phyloP scores from a whole-genome alignment of 768 basidiomycete genomes.

The Serpula lacrymans region DNA sequence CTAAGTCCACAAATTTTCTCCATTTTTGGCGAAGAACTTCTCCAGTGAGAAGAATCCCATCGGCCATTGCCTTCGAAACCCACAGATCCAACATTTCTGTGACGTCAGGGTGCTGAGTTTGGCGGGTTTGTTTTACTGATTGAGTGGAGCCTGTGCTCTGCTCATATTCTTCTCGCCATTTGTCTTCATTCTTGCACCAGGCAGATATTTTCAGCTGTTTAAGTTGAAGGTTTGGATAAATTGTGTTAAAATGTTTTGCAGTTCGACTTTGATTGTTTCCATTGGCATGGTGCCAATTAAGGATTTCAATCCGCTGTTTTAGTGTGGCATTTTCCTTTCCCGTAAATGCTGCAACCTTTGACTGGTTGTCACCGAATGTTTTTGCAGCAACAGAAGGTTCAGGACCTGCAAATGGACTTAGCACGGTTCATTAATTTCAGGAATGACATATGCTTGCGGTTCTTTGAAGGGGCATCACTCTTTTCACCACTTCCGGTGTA shows the following conservation, averaged over 20 bases:
- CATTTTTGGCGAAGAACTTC: conserved; percentile 34
- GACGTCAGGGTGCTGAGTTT: conserved; percentile 32
- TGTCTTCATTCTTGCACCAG: conserved; percentile 31
- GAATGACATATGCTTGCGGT: conserved; percentile 1
- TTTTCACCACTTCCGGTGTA: neutral
- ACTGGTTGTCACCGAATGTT: no score
- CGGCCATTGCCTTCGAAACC: conserved; percentile 27
- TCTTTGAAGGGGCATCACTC: neutral
- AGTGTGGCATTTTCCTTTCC: conserved; percentile 27
- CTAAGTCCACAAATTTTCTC: conserved; percentile 29
- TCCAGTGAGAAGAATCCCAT: no score
- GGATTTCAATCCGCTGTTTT: conserved; percentile 31
- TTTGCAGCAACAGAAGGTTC: no score
- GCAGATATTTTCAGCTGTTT: conserved; percentile 30
- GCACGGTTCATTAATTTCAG: no score
- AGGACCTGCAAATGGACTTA: conserved; percentile 3
- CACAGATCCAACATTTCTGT: conserved; percentile 34
- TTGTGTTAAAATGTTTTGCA: conserved; percentile 24
- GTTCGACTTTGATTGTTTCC: conserved; percentile 29
- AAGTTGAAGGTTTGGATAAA: conserved; percentile 31
- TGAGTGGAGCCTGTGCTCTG: neutral
- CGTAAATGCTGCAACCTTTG: neutral
- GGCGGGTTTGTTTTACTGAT: conserved; percentile 7
- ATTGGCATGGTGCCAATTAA: conserved; percentile 34
- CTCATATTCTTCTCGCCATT: conserved; percentile 17